Evolutionary conservation across 1,139 yeast genomes (phyloP).

Genomic region (Debaryomycetaceae sp.): DNA sequence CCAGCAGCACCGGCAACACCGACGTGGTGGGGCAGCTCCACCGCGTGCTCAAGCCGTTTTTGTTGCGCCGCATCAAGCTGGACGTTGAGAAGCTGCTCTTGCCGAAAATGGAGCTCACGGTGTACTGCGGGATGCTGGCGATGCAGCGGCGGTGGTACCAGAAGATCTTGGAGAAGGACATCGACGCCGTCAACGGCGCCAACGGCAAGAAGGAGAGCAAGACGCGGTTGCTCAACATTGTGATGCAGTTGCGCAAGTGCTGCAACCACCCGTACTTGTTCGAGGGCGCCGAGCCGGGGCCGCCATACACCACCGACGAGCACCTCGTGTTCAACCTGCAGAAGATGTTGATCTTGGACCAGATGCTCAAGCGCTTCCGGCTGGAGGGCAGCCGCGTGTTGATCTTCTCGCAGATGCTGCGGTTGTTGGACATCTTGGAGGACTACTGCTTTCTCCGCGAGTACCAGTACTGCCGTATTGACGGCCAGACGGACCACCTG

Average conservation of each 20-base stretch:
- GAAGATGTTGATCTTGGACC: slow-evolving; percentile 85
- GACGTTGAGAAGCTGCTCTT: slow-evolving; percentile 89
- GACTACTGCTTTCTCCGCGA: slow-evolving; percentile 87
- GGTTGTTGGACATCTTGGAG: slow-evolving; percentile 85
- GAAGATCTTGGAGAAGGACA: slow-evolving; percentile 82
- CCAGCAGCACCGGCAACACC: slow-evolving; percentile 11
- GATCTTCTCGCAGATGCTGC: slow-evolving; percentile 92
- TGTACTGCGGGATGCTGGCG: slow-evolving; percentile 89
- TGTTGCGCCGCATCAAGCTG: slow-evolving; percentile 82
- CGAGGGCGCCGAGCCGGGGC: slow-evolving; percentile 99
- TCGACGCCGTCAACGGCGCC: slow-evolving; percentile 94
- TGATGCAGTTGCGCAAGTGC: slow-evolving; percentile 94
- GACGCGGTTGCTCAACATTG: slow-evolving; percentile 84
- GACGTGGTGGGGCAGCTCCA: slow-evolving; percentile 80
- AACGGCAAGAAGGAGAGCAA: slow-evolving; percentile 87
- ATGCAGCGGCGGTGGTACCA: slow-evolving; percentile 95
- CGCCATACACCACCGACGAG: slow-evolving; percentile 95
- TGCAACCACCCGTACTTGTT: slow-evolving; percentile 96
- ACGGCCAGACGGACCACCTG: slow-evolving; percentile 92
- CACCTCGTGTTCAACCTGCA: slow-evolving; percentile 86
- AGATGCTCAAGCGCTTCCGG: slow-evolving; percentile 66
- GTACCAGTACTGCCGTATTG: slow-evolving; percentile 86
- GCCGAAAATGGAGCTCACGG: slow-evolving; percentile 86
- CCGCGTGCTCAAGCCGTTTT: slow-evolving; percentile 79
- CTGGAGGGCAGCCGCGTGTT: slow-evolving; percentile 83